A percentile compares a stretch with the other conserved stretches of the same genome.
These are phyloP conservation scores for Lactuca sativa DNA, from an alignment of 129 eudicot species.

Conservation along the genomic window DNA sequence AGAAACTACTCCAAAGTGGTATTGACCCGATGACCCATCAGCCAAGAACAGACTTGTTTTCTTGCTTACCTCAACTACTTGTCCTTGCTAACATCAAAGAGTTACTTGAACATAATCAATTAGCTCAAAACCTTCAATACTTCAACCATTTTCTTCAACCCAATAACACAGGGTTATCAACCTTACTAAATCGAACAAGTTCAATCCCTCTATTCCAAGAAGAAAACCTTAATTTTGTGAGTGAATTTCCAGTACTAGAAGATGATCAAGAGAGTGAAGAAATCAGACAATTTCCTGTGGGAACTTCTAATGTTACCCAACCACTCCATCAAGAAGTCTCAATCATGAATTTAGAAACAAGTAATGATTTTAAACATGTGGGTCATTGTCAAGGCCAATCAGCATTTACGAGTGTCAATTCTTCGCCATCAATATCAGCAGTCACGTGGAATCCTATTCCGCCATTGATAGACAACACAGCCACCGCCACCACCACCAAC, in stretches of 20 bases:
- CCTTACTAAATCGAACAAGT: slow-evolving; percentile 9
- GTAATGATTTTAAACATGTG: slow-evolving; percentile 23
- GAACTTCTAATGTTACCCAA: slow-evolving; percentile 31
- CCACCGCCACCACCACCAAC: slow-evolving; percentile 2
- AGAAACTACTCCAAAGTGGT: slow-evolving; percentile 48
- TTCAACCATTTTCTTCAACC: slow-evolving; percentile 35
- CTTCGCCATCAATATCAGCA: slow-evolving; percentile 16
- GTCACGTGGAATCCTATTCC: slow-evolving; percentile 22
- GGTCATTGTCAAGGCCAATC: slow-evolving; percentile 32
- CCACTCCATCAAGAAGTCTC: slow-evolving; percentile 52
- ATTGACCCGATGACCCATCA: slow-evolving; percentile 53
- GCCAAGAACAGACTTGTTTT: slow-evolving; percentile 44
- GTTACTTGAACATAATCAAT: slow-evolving; percentile 40
- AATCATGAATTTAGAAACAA: slow-evolving; percentile 29
- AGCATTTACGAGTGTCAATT: slow-evolving; percentile 27
- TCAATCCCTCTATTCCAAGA: slow-evolving; percentile 22
- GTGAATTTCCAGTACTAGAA: slow-evolving; percentile 3
- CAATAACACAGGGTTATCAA: slow-evolving; percentile 1
- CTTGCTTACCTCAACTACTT: slow-evolving; percentile 40
- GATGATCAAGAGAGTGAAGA: slow-evolving; percentile 27
- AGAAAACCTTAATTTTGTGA: slow-evolving; percentile 18
- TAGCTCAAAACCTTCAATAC: slow-evolving; percentile 45
- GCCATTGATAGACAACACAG: slow-evolving; percentile 22
- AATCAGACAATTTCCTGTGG: slow-evolving; percentile 21
- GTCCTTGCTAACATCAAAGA: slow-evolving; percentile 39